Conservation (phyloP, 1,139 yeast genomes). For the Candida sp. region DNA sequence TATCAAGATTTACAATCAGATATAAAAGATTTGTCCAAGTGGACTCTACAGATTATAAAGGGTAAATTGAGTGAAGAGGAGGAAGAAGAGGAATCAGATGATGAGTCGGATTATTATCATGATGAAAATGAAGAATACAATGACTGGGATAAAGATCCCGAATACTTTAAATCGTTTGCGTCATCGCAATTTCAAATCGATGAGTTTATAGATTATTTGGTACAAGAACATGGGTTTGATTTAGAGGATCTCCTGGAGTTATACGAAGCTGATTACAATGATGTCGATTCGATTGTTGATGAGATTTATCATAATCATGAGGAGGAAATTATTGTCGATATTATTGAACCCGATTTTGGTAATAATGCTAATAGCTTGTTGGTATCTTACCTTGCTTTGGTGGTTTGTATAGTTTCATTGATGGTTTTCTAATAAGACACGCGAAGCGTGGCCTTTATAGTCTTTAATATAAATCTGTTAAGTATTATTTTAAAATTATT, state of each 20-base stretch:
- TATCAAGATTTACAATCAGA: background rate
- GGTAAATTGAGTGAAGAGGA: background rate
- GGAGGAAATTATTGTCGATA: background rate
- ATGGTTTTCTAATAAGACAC: background rate
- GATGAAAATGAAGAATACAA: conserved; percentile 1
- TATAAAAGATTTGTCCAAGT: background rate
- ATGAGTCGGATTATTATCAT: background rate
- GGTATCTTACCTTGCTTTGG: background rate
- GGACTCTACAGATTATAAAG: background rate
- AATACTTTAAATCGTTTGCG: conserved; percentile 5
- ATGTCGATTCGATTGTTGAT: conserved; percentile 33
- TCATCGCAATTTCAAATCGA: conserved; percentile 14
- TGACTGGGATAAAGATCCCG: background rate
- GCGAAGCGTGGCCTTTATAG: too few relatives aligned
- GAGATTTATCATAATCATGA: conserved; percentile 24
- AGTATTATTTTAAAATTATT: too few relatives aligned
- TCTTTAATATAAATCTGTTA: too few relatives aligned
- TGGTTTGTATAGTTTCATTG: background rate
- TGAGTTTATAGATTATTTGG: conserved; percentile 26
- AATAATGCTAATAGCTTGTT: background rate
- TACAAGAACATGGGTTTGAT: conserved; percentile 28
- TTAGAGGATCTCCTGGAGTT: conserved; percentile 19
- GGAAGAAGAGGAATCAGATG: background rate
- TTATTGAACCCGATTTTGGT: background rate
- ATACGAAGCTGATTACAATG: conserved; percentile 7